Conservation (phyloP, 1,284 basidiomycete genomes). For the Trichosporon ovoides region DNA sequence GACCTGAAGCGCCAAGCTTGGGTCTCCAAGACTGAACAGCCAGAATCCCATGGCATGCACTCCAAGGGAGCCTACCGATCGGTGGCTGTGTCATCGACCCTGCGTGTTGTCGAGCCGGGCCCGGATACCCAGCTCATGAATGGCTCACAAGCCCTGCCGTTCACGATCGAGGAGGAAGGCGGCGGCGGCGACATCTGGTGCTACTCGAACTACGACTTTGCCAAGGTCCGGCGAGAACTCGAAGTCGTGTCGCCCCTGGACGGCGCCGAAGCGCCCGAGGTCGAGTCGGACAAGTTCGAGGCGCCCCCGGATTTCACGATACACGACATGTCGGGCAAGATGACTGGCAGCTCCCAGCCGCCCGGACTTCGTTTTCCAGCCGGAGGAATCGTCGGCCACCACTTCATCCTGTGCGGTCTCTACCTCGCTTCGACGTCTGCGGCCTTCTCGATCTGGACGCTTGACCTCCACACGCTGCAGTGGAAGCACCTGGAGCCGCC, state of each 20-base stretch:
- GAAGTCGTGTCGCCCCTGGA: conserved; percentile 76
- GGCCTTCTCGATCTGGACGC: conserved; percentile 78
- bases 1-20: conserved; percentile 68
- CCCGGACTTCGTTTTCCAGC: conserved; percentile 90
- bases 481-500: conserved; percentile 82
- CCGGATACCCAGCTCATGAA: conserved; percentile 16
- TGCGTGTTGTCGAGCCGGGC: conserved; percentile 60
- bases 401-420: conserved; percentile 82
- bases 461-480: conserved; percentile 69
- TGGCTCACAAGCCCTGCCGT: conserved; percentile 17
- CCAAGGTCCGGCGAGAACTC: conserved; percentile 86
- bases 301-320: conserved; percentile 57
- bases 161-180: conserved; percentile 36
- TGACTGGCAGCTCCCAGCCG: conserved; percentile 61
- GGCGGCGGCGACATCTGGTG: conserved; percentile 46
- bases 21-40: conserved; percentile 66
- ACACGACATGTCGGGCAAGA: conserved; percentile 54
- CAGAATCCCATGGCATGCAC: conserved; percentile 61
- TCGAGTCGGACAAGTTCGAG: conserved; percentile 56
- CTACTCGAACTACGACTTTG: conserved; percentile 61
- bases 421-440: conserved; percentile 76
- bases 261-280: conserved; percentile 36
- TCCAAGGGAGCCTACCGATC: conserved; percentile 84
- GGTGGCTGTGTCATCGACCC: conserved; percentile 69
- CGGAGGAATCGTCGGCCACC: conserved; percentile 77